These are phyloP conservation scores for Suhomyces kilbournensis DNA, from an alignment of 805 yeast species.

Conservation along the genomic window DNA sequence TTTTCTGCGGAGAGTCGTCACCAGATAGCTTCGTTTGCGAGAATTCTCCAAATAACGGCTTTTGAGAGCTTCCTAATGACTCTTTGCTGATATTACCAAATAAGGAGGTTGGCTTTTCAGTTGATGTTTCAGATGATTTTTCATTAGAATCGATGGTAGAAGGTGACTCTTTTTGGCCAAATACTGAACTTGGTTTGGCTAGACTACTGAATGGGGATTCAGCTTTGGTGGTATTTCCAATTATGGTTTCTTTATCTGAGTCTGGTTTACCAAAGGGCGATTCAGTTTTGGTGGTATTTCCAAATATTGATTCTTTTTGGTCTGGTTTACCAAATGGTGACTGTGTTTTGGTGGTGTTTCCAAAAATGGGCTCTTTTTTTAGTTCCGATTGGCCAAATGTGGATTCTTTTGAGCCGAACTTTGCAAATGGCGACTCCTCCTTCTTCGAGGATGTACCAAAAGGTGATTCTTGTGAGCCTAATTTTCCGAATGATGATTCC, in stretches of 20 bases:
- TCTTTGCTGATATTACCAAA: neutral
- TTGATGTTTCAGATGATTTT: neutral
- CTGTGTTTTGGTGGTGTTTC: neutral
- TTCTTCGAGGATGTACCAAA: conserved; percentile 4
- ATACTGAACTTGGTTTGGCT: neutral
- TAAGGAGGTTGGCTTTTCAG: neutral
- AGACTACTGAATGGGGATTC: neutral
- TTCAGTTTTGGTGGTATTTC: neutral
- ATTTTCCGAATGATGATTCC: conserved; percentile 4
- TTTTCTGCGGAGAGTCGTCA: neutral
- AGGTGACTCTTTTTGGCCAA: neutral
- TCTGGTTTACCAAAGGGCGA: neutral
- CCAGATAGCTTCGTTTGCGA: neutral
- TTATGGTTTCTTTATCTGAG: neutral
- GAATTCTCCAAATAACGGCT: neutral
- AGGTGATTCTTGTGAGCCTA: neutral
- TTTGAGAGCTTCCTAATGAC: neutral
- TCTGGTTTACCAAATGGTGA: neutral
- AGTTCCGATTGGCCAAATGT: conserved; percentile 8
- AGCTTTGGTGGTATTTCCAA: neutral
- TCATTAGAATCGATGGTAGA: neutral
- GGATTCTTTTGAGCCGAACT: neutral
- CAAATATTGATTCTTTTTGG: neutral
- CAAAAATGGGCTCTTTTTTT: conserved; percentile 6
- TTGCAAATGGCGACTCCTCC: conserved; percentile 8